Conservation (phyloP, 768 basidiomycete species). For the Daedalea quercina region DNA sequence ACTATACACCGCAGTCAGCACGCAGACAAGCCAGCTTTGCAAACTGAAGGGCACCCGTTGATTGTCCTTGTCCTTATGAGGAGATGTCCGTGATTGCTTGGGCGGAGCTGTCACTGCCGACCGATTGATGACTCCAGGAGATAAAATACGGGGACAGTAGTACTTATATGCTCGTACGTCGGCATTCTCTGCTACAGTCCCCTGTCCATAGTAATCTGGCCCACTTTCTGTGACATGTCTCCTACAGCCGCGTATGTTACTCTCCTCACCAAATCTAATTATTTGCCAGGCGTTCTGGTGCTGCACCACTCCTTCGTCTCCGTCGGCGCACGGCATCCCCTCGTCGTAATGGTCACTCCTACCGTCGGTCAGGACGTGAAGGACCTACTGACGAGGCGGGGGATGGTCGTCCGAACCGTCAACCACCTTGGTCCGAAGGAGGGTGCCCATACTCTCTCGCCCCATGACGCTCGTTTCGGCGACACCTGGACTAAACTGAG, state of each 20-base stretch:
- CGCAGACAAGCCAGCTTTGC: background rate
- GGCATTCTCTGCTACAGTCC: background rate
- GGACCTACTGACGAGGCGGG: constrained; percentile 41
- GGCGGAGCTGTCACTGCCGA: background rate
- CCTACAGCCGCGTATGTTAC: constrained; percentile 62
- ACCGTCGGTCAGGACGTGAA: constrained; percentile 30
- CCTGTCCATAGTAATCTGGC: background rate
- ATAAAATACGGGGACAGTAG: background rate
- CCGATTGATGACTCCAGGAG: background rate
- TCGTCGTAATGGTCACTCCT: constrained; percentile 46
- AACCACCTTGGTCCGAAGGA: constrained; percentile 47
- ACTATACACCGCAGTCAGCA: background rate
- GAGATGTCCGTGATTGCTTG: background rate
- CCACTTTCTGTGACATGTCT: constrained; percentile 7
- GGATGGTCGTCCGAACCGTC: constrained; percentile 54
- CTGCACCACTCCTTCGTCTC: constrained; percentile 41
- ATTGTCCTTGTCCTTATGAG: background rate
- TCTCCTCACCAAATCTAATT: constrained; percentile 61
- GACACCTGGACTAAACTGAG: constrained; percentile 65
- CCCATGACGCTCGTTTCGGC: constrained; percentile 41
- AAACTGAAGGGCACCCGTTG: background rate
- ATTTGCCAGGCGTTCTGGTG: constrained; percentile 52
- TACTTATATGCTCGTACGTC: background rate
- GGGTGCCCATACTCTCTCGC: constrained; percentile 28
- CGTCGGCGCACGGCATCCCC: constrained; percentile 39